Evolutionary conservation across 2,329 filamentous ascomycete species (phyloP), one percentile per base, ranked within the genome.

Genomic region (Fusarium cicatricum): DNA sequence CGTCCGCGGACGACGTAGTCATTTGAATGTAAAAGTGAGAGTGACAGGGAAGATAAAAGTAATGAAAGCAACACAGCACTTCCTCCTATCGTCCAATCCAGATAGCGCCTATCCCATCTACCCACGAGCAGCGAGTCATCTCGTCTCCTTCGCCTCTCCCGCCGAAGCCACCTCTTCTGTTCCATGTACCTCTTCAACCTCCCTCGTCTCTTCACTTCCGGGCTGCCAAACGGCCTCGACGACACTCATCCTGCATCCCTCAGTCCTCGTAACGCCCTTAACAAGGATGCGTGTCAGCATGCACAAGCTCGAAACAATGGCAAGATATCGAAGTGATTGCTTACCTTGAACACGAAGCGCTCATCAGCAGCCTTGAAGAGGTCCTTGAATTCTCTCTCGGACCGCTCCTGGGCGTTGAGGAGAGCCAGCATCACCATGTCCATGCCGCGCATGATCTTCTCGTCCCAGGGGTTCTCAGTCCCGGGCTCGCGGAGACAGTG

Each of bases 391-490:
- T 82, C 80, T 6, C 69, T 65, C 55, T 80, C 77, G 3, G 73
- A 73, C 9, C 82, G 74, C 70, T 85, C 82, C 63, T 81, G 77
- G 3, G 81, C 76, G 58, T 84, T 85, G 32, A 83, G 71, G 29
- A 83, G 55, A 10, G 75, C 75, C 66, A 84, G 64, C 82, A 85
- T 84, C 3, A 82, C 70, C 58, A 83, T 66, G 58, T 84, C 82
- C 78, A 83, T 82, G 29, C 76, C 74, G 11, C 77, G 70, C 52
- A 81, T 78, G 34, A 81, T 68, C 56, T 74, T 78, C 62, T 81
- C 78, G 54, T 82, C 79, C 75, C 76, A 79, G 1, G 74, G 64
- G 17, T 70, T 72, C 58, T 81, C 77, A 3, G 58, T 62, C 1
- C 75, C 76, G 1, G 73, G 69, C 23, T 76, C 72, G 0, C 73